These are phyloP conservation scores for Podospora didyma DNA, from an alignment of 495 filamentous ascomycete genomes.

Conservation along the genomic window DNA sequence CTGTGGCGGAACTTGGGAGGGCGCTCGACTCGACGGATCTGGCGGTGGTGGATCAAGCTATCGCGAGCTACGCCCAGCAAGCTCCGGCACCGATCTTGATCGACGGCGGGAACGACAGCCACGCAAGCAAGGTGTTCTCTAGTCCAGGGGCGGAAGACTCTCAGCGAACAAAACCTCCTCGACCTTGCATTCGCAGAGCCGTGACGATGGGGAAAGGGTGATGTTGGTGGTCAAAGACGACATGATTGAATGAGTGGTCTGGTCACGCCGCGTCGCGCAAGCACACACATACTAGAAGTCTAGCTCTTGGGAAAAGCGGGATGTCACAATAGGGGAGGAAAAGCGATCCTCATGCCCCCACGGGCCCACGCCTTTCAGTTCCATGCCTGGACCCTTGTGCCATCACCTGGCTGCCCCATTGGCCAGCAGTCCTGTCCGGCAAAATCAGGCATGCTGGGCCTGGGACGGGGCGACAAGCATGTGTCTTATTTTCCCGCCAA, in stretches of 20 bases:
- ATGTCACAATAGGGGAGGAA: background rate
- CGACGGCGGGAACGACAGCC: no score
- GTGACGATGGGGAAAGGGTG: background rate
- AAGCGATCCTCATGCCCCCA: background rate
- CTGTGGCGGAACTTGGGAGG: no score
- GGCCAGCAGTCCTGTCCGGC: background rate
- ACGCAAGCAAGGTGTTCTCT: no score
- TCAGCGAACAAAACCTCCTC: no score
- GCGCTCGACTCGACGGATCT: no score
- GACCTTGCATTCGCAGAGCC: background rate
- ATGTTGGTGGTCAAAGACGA: background rate
- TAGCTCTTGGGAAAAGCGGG: background rate
- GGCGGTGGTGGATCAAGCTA: no score
- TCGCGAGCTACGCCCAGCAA: no score
- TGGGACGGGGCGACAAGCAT: background rate
- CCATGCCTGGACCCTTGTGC: background rate
- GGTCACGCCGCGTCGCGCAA: background rate
- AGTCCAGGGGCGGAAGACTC: no score
- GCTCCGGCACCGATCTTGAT: no score
- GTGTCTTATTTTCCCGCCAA: background rate
- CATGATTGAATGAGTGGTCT: background rate
- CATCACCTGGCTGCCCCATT: background rate
- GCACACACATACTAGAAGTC: no score
- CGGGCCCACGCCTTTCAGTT: background rate
- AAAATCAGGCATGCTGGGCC: slow-evolving; percentile 2